A percentile compares a stretch with the other conserved stretches of the same genome.
Evolutionary conservation across 768 basidiomycete genomes (phyloP).

Genomic region (Tricholoma bakamatsutake): DNA sequence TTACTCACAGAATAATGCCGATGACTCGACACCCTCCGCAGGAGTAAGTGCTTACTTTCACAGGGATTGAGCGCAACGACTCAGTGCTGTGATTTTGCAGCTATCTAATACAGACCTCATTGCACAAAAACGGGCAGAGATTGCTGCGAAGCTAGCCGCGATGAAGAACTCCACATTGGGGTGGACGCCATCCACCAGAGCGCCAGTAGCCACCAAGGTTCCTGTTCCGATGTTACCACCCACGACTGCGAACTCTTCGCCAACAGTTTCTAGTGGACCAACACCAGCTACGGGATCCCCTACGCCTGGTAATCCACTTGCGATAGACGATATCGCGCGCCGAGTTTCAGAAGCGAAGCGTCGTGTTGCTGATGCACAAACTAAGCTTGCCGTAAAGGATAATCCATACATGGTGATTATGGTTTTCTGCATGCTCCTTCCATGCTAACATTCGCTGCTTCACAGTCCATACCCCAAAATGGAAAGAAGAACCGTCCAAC

Average conservation of each 20-base stretch:
- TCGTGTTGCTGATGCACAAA: conserved; percentile 78
- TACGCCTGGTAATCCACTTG: conserved; percentile 29
- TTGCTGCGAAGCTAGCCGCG: conserved; percentile 79
- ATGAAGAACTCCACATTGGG: conserved; percentile 46
- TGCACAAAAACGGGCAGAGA: conserved; percentile 78
- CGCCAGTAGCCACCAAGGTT: conserved; percentile 35
- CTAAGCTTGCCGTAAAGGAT: conserved; percentile 64
- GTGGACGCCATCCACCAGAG: conserved; percentile 29
- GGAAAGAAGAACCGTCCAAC: conserved; percentile 48
- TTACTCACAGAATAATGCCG: conserved; percentile 44
- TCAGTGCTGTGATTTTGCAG: conserved; percentile 3
- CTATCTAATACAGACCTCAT: conserved; percentile 51
- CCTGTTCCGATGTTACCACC: conserved; percentile 20
- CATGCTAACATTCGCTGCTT: not conserved
- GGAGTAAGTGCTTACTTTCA: conserved; percentile 34
- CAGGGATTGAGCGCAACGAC: not conserved
- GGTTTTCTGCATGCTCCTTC: not conserved
- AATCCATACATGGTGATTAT: conserved; percentile 78
- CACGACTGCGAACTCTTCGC: conserved; percentile 27
- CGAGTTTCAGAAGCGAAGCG: conserved; percentile 82
- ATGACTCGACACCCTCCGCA: conserved; percentile 36
- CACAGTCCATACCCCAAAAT: conserved; percentile 47
- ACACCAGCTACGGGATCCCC: conserved; percentile 37
- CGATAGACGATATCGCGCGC: conserved; percentile 59
- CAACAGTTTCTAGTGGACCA: conserved; percentile 30